phyloP scores from a whole-genome alignment of 2,329 filamentous ascomycete species.

The Exophiala lecanii-corni region DNA sequence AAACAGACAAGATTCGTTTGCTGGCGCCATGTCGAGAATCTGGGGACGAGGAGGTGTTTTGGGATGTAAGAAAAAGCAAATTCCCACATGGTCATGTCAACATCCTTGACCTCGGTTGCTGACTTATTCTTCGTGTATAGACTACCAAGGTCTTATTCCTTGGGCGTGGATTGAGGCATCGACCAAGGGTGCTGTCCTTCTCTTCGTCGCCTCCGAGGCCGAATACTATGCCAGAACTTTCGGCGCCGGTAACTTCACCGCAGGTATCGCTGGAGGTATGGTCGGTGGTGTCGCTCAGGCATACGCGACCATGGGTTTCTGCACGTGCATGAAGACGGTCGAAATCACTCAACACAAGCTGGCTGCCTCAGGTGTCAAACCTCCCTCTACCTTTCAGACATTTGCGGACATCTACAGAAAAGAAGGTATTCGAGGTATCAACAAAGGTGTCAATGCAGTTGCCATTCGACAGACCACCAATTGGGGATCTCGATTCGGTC shows the following conservation, averaged over 20 bases:
- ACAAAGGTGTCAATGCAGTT: conserved; percentile 97
- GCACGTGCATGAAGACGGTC: conserved; percentile 99
- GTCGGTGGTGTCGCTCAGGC: conserved; percentile 93
- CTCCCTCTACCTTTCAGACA: conserved; percentile 84
- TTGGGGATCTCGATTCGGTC: conserved; percentile 94
- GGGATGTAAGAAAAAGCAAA: conserved; percentile 69
- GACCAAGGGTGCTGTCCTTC: conserved; percentile 96
- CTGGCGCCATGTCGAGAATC: conserved; percentile 73
- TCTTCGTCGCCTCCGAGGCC: conserved; percentile 97
- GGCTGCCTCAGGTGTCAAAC: conserved; percentile 74
- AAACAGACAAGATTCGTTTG: conserved; percentile 85
- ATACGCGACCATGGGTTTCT: conserved; percentile 99
- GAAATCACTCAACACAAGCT: conserved; percentile 99
- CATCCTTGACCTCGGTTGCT: conserved; percentile 21
- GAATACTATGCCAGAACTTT: conserved; percentile 85
- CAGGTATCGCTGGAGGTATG: conserved; percentile 88
- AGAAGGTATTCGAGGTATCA: conserved; percentile 93
- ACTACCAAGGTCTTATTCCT: conserved; percentile 98
- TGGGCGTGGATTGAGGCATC: conserved; percentile 99
- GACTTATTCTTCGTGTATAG: conserved; percentile 45
- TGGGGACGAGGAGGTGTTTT: conserved; percentile 90
- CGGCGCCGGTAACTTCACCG: conserved; percentile 80
- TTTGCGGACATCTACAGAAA: conserved; percentile 96
- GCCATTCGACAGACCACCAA: conserved; percentile 99
- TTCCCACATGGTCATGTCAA: conserved; percentile 9